phyloP scores from a whole-genome alignment of 345 rosid genomes.

The Lepidium africanum region DNA sequence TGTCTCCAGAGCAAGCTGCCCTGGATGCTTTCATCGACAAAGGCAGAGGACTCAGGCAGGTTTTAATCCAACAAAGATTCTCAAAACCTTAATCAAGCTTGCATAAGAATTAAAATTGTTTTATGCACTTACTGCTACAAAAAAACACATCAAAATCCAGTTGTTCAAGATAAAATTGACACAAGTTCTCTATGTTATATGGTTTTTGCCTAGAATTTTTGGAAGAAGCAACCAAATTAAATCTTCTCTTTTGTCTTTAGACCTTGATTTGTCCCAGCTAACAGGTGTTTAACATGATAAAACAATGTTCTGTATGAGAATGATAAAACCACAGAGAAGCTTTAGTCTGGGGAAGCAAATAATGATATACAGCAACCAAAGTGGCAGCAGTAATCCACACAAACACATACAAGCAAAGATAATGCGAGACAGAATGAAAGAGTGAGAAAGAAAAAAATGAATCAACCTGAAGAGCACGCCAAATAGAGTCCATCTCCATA shows the following conservation, averaged over 20 bases:
- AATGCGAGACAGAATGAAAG: neutral
- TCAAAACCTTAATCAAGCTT: slow-evolving; percentile 19
- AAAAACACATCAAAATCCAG: slow-evolving; percentile 12
- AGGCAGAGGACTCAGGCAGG: slow-evolving; percentile 14
- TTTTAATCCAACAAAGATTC: slow-evolving; percentile 19
- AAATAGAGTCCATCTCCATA: slow-evolving; percentile 62
- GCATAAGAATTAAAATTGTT: slow-evolving; percentile 17
- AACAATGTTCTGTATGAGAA: neutral
- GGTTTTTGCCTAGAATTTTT: slow-evolving; percentile 12
- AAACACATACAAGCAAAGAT: slow-evolving; percentile 8
- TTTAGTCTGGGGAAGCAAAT: neutral
- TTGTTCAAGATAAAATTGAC: neutral
- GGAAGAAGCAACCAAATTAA: neutral
- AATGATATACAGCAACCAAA: neutral
- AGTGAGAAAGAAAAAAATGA: neutral
- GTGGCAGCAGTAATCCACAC: neutral
- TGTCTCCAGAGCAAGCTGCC: slow-evolving; percentile 6
- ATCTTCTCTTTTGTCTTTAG: neutral
- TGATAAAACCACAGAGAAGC: neutral
- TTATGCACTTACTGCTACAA: slow-evolving; percentile 17
- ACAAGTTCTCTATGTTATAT: neutral
- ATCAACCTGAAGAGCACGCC: slow-evolving; percentile 70
- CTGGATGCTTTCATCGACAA: slow-evolving; percentile 19
- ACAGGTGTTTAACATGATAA: neutral
- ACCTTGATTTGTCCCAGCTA: neutral